phyloP scores from a whole-genome alignment of 2,329 filamentous ascomycete genomes.

The Conoideocrella luteorostrata region DNA sequence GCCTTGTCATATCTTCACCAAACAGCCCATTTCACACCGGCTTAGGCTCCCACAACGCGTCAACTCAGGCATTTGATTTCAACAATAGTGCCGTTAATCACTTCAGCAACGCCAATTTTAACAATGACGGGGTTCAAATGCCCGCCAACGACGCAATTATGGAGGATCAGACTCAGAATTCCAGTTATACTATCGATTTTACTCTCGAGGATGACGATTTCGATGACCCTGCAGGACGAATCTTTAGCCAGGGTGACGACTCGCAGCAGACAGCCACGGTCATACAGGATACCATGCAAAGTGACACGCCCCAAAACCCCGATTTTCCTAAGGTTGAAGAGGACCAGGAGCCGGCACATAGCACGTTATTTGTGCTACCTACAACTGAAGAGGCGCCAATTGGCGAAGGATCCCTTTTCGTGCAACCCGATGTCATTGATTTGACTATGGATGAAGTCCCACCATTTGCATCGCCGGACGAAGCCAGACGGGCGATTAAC shows the following conservation, averaged over 20 bases:
- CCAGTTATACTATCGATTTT: neutral
- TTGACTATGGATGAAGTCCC: neutral
- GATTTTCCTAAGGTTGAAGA: neutral
- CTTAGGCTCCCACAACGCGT: neutral
- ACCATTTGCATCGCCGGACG: neutral
- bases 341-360: neutral
- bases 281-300: too few relatives aligned
- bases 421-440: neutral
- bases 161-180: neutral
- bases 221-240: neutral
- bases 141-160: neutral
- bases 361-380: neutral
- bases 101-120: neutral
- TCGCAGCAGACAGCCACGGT: too few relatives aligned
- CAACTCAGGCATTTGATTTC: too few relatives aligned
- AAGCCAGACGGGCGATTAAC: neutral
- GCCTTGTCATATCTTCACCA: too few relatives aligned
- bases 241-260: too few relatives aligned
- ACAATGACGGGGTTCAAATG: neutral
- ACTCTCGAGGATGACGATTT: too few relatives aligned
- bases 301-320: too few relatives aligned
- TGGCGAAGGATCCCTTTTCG: constrained; percentile 3
- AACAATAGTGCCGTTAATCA: too few relatives aligned
- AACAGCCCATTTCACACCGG: too few relatives aligned
- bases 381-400: neutral